phyloP scores from a whole-genome alignment of 202 grass and related monocot genomes.

The Setaria italica region DNA sequence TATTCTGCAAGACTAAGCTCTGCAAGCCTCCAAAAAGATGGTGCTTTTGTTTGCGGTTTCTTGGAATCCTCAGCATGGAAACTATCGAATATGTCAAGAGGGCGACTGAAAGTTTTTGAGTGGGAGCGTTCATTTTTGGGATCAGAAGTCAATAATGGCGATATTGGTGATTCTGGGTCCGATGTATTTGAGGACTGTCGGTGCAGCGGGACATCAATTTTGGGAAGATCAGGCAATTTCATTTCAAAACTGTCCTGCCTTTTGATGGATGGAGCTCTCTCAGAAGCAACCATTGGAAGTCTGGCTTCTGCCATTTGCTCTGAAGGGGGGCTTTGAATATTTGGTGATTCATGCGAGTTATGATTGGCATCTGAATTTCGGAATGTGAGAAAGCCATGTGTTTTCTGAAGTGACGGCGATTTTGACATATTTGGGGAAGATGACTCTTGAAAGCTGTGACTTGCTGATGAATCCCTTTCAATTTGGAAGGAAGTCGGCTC shows the following conservation, averaged over 20 bases:
- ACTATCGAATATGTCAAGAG: conserved; percentile 75
- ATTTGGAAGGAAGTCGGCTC: conserved; percentile 67
- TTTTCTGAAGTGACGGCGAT: conserved; percentile 87
- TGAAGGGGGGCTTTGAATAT: conserved; percentile 79
- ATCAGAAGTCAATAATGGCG: conserved; percentile 90
- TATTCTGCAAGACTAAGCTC: conserved; percentile 94
- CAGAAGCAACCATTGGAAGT: conserved; percentile 60
- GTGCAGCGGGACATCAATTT: conserved; percentile 80
- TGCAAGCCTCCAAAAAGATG: conserved; percentile 88
- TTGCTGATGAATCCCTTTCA: conserved; percentile 77
- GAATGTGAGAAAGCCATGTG: conserved; percentile 72
- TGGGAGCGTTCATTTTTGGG: conserved; percentile 95
- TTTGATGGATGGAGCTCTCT: conserved; percentile 79
- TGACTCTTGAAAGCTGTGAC: conserved; percentile 76
- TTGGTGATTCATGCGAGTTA: conserved; percentile 85
- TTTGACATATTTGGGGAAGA: conserved; percentile 94
- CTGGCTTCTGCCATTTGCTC: conserved; percentile 71
- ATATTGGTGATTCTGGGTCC: conserved; percentile 95
- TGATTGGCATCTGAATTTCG: conserved; percentile 75
- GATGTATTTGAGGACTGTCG: conserved; percentile 75
- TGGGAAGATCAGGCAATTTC: conserved; percentile 90
- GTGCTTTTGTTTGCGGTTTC: conserved; percentile 55
- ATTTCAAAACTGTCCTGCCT: conserved; percentile 93
- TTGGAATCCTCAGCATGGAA: conserved; percentile 56
- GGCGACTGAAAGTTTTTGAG: conserved; percentile 92